These are phyloP conservation scores for Sporopachydermia cereana DNA, from an alignment of 1,139 yeast species.

Conservation along the genomic window DNA sequence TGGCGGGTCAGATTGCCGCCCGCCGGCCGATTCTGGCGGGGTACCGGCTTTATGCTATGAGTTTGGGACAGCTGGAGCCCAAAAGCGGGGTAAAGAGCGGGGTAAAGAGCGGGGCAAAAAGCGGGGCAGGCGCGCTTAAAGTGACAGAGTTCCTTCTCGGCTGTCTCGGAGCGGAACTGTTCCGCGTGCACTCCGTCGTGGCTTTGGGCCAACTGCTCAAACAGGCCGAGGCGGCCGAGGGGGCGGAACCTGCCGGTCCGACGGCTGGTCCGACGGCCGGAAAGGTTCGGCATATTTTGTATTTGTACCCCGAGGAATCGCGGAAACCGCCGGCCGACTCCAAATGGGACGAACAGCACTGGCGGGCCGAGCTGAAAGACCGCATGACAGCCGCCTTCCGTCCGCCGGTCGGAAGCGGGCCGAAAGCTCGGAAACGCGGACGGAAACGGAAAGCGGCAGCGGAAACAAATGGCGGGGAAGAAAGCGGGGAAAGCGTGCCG, in stretches of 20 bases:
- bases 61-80: not conserved
- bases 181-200: not conserved
- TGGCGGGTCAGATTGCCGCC: not conserved
- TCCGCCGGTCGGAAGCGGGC: not conserved
- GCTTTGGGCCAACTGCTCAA: not conserved
- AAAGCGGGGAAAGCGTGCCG: not conserved
- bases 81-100: not conserved
- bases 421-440: not conserved
- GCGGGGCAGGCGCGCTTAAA: not conserved
- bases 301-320: not conserved
- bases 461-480: not conserved
- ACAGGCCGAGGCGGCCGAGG: not conserved
- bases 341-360: not conserved
- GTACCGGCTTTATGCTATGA: not conserved
- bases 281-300: not conserved
- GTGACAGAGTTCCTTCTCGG: conserved; percentile 1
- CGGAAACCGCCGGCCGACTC: not conserved
- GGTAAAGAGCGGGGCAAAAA: not conserved
- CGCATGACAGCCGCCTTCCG: not conserved
- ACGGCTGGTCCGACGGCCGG: too few relatives aligned
- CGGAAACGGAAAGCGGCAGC: not conserved
- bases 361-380: not conserved
- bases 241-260: too few relatives aligned
- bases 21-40: not conserved
- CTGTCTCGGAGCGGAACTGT: not conserved